Conservation (phyloP, 2,329 filamentous ascomycete genomes). For the Colletotrichum sp. region DNA sequence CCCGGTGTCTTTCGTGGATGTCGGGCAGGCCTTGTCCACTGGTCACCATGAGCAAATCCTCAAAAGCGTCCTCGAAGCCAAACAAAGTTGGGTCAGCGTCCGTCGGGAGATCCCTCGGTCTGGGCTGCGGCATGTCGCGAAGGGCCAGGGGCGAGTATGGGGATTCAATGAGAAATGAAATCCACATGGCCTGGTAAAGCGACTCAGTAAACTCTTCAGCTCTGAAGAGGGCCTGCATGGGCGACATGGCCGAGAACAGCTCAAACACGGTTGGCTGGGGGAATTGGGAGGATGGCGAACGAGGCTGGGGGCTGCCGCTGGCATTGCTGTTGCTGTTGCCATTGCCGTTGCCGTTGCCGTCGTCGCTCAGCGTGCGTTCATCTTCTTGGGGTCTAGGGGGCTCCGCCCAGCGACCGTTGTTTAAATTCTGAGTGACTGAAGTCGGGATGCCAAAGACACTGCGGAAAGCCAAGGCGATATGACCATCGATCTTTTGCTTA, state of each 20-base stretch:
- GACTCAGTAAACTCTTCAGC: slow-evolving; percentile 18
- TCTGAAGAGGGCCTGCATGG: slow-evolving; percentile 9
- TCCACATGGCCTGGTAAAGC: slow-evolving; percentile 27
- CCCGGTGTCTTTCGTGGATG: slow-evolving; percentile 38
- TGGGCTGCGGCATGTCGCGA: slow-evolving; percentile 49
- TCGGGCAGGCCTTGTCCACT: slow-evolving; percentile 46
- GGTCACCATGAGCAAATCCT: slow-evolving; percentile 58
- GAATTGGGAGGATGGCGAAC: background rate
- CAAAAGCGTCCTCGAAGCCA: slow-evolving; percentile 62
- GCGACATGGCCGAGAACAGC: slow-evolving; percentile 6
- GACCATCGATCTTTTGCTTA: slow-evolving; percentile 44
- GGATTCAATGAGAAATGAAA: slow-evolving; percentile 41
- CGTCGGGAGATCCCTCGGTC: slow-evolving; percentile 46
- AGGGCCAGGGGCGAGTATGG: slow-evolving; percentile 52
- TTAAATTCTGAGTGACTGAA: slow-evolving; percentile 29
- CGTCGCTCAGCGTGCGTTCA: background rate
- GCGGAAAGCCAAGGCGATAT: slow-evolving; percentile 33
- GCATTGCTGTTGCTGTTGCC: background rate
- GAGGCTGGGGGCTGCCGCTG: background rate
- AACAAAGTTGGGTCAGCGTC: slow-evolving; percentile 43
- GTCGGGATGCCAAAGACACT: slow-evolving; percentile 29
- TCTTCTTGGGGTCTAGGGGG: background rate
- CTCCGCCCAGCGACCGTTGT: slow-evolving; percentile 13
- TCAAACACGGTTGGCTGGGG: slow-evolving; percentile 4
- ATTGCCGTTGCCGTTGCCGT: background rate